Conservation (phyloP, 768 basidiomycete genomes). For the Russula griseocarnosa region DNA sequence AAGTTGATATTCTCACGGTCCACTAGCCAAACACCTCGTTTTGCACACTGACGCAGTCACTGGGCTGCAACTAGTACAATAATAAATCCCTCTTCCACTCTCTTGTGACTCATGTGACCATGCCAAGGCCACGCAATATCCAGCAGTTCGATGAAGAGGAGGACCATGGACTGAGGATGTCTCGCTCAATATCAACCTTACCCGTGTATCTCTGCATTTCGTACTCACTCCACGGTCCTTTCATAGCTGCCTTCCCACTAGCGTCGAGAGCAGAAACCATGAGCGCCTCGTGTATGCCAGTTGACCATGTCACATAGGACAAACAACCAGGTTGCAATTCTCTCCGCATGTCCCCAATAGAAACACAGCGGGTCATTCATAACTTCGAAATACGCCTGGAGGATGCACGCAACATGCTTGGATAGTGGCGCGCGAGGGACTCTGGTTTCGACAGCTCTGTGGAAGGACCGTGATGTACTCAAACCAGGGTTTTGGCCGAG, state of each 20-base stretch:
- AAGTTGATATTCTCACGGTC: no score
- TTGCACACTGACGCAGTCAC: no score
- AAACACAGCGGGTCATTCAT: conserved; percentile 72
- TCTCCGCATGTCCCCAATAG: conserved; percentile 55
- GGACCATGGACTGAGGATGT: not conserved
- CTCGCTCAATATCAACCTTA: conserved; percentile 46
- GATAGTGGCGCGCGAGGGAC: conserved; percentile 76
- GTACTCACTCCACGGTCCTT: conserved; percentile 79
- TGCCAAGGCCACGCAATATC: no score
- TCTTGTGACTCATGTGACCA: no score
- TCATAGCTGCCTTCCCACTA: conserved; percentile 67
- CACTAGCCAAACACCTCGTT: no score
- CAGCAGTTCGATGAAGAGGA: not conserved
- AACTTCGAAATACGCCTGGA: conserved; percentile 73
- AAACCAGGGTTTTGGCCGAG: conserved; percentile 60
- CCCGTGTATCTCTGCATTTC: conserved; percentile 81
- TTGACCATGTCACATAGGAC: conserved; percentile 79
- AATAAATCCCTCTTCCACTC: no score
- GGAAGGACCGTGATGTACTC: conserved; percentile 38
- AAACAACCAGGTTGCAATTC: conserved; percentile 74
- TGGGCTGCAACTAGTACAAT: no score
- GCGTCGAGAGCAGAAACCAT: conserved; percentile 71
- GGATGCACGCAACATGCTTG: conserved; percentile 76
- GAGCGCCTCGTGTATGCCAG: conserved; percentile 72
- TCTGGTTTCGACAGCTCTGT: conserved; percentile 57